A percentile compares a stretch with the other conserved stretches of the same genome.
phyloP scores from a whole-genome alignment of 345 rosid species.

The Salix udensis region DNA sequence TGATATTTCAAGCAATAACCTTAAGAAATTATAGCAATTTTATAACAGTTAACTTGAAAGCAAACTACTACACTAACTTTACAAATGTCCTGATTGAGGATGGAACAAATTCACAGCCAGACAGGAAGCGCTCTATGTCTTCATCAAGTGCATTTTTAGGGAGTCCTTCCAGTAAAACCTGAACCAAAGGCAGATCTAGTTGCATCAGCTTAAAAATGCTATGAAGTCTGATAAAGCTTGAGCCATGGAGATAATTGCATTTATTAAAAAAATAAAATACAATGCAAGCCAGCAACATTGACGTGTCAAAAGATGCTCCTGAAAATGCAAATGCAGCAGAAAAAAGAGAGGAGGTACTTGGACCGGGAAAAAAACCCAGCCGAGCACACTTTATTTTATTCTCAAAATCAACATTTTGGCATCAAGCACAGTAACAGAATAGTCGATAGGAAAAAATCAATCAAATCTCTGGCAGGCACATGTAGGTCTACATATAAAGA shows the following conservation, averaged over 20 bases:
- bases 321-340: background rate
- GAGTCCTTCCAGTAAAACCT: slow-evolving; percentile 64
- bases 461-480: too few relatives aligned
- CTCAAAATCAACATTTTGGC: background rate
- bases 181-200: slow-evolving; percentile 4
- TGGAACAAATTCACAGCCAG: slow-evolving; percentile 55
- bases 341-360: background rate
- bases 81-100: slow-evolving; percentile 38
- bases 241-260: background rate
- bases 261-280: background rate
- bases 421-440: background rate
- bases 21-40: background rate
- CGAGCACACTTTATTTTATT: background rate
- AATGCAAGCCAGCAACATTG: background rate
- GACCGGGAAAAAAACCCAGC: background rate
- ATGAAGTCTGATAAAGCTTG: background rate
- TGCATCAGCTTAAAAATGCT: slow-evolving; percentile 2
- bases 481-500: background rate
- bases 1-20: background rate
- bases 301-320: background rate
- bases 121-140: slow-evolving; percentile 69
- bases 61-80: slow-evolving; percentile 35
- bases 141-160: slow-evolving; percentile 45
- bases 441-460: background rate
- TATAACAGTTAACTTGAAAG: background rate